Base-by-base conservation (phyloP, 2,329 filamentous ascomycete species). In the Xylaria digitata region DNA sequence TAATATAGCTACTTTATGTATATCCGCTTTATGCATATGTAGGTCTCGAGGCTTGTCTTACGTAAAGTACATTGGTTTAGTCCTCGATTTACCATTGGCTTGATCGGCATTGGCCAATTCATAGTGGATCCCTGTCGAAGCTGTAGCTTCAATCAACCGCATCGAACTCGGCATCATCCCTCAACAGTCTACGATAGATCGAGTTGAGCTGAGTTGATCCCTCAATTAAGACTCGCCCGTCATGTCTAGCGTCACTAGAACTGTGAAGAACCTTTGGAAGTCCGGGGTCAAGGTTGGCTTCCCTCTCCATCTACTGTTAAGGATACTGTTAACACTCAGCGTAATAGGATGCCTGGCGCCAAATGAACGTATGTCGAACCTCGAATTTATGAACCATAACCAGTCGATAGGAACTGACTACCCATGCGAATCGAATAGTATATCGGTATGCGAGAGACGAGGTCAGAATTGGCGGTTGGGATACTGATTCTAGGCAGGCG, bases 221-320 rank as follows among this genome's bases (percentile, higher is more conserved):
- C n/a, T n/a, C n/a, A n/a, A 52, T 65, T 9, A 17, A 60, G 52
- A 75, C 71, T 71, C 79, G 78, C 79, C 79, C 77, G 80, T 80
- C 80, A 99, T 99, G 96, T 98, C 96, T 85, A 97, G 93, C 68
- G 84, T 97, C 76, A 82, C 90, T 73, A 91, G 96, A 82, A 97
- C 95, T 30, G 82, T 97, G 77, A 87, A 90, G 81, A 97, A 97
- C 81, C 80, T 97, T 78, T 90, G 93, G 85, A 90, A 89, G 83
- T 89, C 97, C 79, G 96, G 96, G 62, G 77, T 97, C 78, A 97
- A 94, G 90, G 94, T 94, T 81, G 71, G 82, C 67, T 15, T 6
- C 59, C 34, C 49, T n/a, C 23, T 50, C 34, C 15, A 7, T 23
- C 9, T 23, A 42, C 26, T 17, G 43, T 30, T 19, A 8, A 9